Base-by-base conservation (phyloP, 2,329 filamentous ascomycete species). In the Epichloe gansuensis region DNA sequence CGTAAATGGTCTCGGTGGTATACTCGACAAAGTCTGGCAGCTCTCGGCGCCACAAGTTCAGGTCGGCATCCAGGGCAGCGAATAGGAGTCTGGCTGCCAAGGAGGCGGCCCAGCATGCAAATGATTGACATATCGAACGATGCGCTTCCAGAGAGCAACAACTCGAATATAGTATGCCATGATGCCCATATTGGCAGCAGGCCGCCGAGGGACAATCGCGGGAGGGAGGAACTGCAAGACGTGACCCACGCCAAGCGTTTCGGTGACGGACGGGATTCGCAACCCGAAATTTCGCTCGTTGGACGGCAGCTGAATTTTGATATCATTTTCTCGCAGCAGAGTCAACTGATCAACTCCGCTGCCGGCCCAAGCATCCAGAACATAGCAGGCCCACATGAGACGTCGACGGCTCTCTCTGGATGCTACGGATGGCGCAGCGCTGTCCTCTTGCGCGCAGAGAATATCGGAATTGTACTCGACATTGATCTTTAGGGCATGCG, bases 51-150 rank as follows among this genome's bases (percentile, higher is more conserved):
- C 72, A 74, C 15, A 65, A 62, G 23, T 62, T 61, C 48, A 74
- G 60, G 53, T 72, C 71, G 1, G 63, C 64, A 45, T 72, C 67
- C 39, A 75, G 62, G 3, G 64, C 64, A 3, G 67, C 63, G 58
- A 74, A 73, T 51, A 69, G 68, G 71, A 73, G 46, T 71, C 69
- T 1, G 68, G 62, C 46, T 70, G 61, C 71, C 72, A 74, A 0
- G 72, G 72, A 1, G 69, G 69, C 12, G 65, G 63, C 15, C 63
- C 64, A 3, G 63, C 63, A 47, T 72, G 67, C 11, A 72, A 51
- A 46, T 69, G 66, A 46, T 73, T 72, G 23, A 73, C 69, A 52
- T 74, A 74, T 61, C 63, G 61, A 28, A 70, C 66, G 15, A 71
- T 68, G 12, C 66, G 60, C 53, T 72, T 72, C 67, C 69, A 70